Evolutionary conservation across 1,139 yeast species (phyloP).

Genomic region (Taiozyma sp.): DNA sequence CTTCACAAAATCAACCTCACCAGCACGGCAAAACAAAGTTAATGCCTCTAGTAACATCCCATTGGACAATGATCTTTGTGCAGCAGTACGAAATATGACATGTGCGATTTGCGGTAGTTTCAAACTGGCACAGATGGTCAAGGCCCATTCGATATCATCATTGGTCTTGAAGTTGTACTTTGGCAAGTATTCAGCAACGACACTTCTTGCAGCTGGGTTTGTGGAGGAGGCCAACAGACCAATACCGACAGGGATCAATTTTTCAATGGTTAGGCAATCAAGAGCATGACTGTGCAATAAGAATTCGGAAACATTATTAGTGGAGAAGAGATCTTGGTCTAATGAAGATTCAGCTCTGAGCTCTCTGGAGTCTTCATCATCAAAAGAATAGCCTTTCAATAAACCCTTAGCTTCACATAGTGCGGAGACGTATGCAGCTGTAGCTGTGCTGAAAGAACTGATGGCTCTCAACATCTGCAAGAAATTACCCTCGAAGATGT

Average conservation of each 20-base stretch:
- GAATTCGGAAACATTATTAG: conserved; percentile 49
- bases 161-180: conserved; percentile 53
- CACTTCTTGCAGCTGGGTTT: conserved; percentile 37
- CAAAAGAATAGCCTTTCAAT: conserved; percentile 36
- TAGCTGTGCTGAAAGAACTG: conserved; percentile 59
- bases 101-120: conserved; percentile 50
- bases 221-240: conserved; percentile 44
- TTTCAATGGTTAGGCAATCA: conserved; percentile 44
- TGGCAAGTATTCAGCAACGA: conserved; percentile 61
- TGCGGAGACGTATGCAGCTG: conserved; percentile 64
- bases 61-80: conserved; percentile 26
- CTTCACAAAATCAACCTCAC: conserved; percentile 42
- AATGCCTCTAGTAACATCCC: conserved; percentile 58
- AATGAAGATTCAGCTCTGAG: conserved; percentile 6
- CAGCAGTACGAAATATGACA: conserved; percentile 37
- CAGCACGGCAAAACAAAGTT: conserved; percentile 62
- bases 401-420: conserved; percentile 63
- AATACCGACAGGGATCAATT: conserved; percentile 61
- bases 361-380: conserved; percentile 17
- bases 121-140: conserved; percentile 50
- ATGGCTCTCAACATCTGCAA: conserved; percentile 57
- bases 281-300: conserved; percentile 58
- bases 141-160: conserved; percentile 80
- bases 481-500: conserved; percentile 54
- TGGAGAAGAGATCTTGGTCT: conserved; percentile 29